These are phyloP conservation scores for Phytophthora pinifolia DNA, from an alignment of 352 stramenopile genomes.

Conservation along the genomic window DNA sequence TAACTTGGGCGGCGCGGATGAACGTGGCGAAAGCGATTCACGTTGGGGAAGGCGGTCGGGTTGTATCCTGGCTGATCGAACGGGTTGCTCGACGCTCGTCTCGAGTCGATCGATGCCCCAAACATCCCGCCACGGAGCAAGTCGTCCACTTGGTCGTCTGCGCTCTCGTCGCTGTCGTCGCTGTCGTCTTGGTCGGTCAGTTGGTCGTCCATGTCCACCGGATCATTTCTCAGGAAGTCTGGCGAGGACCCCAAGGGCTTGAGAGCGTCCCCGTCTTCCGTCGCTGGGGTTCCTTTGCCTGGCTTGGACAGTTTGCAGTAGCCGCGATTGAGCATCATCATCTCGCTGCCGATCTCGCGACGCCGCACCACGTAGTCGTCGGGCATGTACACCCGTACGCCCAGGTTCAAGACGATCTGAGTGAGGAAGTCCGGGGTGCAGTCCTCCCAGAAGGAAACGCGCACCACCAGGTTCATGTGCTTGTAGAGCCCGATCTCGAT, in stretches of 20 bases:
- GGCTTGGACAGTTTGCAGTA: conserved; percentile 23
- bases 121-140: background rate
- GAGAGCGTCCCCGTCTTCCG: too few species aligned
- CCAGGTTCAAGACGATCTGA: conserved; percentile 17
- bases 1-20: background rate
- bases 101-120: background rate
- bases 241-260: too few species aligned
- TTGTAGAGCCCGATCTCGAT: conserved; percentile 28
- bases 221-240: too few species aligned
- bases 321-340: conserved; percentile 33
- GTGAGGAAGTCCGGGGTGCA: conserved; percentile 25
- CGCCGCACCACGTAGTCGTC: conserved; percentile 10
- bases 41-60: background rate
- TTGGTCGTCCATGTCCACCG: too few species aligned
- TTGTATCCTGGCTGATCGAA: background rate
- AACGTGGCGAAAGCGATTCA: background rate
- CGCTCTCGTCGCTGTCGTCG: background rate
- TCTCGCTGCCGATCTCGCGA: conserved; percentile 23
- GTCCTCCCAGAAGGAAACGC: conserved; percentile 24
- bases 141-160: background rate
- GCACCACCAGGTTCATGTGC: conserved; percentile 19
- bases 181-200: conserved; percentile 2
- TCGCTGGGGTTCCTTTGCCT: background rate
- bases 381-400: conserved; percentile 28
- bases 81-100: background rate